Percentiles rank a stretch among this genome's conserved stretches.
phyloP scores from a whole-genome alignment of 2,329 filamentous ascomycete genomes.

The Ploettnerulaceae sp. region DNA sequence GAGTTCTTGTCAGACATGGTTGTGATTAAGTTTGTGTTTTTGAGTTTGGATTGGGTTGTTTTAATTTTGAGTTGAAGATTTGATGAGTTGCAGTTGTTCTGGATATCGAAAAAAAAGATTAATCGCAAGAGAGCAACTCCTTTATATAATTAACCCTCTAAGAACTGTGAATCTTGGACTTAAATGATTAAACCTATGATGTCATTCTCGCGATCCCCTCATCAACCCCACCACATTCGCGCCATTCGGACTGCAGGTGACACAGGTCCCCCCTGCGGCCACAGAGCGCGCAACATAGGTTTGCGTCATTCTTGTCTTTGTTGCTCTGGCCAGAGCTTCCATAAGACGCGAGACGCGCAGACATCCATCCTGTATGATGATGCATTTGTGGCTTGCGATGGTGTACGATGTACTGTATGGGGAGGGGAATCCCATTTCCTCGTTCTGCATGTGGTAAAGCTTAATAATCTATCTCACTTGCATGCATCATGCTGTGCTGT shows the following conservation, averaged over 20 bases:
- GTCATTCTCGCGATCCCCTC: conserved; percentile 4
- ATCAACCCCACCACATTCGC: not conserved
- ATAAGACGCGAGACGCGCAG: not conserved
- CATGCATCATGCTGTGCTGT: too few relatives aligned
- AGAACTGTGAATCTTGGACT: not conserved
- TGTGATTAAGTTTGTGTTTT: conserved; percentile 14
- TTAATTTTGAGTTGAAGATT: conserved; percentile 5
- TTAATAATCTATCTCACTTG: too few relatives aligned
- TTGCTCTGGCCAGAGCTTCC: conserved; percentile 3
- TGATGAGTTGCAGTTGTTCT: conserved; percentile 5
- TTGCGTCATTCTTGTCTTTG: conserved; percentile 1
- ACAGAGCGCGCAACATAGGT: not conserved
- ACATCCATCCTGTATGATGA: not conserved
- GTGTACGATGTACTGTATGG: not conserved
- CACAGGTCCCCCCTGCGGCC: too few relatives aligned
- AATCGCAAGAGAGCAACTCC: not conserved
- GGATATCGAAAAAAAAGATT: conserved; percentile 7
- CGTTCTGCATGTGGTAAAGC: not conserved
- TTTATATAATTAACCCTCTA: conserved; percentile 3
- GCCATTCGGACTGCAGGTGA: too few relatives aligned
- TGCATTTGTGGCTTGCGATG: conserved; percentile 2
- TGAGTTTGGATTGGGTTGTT: conserved; percentile 7
- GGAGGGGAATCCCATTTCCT: not conserved
- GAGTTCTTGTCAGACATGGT: conserved; percentile 48
- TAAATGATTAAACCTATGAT: too few relatives aligned